Percentiles rank a stretch among this genome's conserved stretches.
These are phyloP conservation scores for Saprolegnia diclina DNA, from an alignment of 352 stramenopile species.

Conservation along the genomic window DNA sequence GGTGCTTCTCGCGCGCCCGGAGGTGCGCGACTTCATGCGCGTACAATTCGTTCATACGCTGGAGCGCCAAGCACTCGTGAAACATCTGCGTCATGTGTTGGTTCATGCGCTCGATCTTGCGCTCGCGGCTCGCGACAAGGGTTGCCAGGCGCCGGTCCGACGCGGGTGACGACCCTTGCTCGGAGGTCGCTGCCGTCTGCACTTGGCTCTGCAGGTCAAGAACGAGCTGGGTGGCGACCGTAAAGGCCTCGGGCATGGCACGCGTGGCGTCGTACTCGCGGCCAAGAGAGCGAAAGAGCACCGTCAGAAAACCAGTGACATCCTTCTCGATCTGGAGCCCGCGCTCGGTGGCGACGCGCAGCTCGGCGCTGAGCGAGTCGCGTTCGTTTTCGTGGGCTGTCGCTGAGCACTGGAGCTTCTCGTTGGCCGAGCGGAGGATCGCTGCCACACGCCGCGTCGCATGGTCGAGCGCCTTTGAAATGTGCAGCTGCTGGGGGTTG, in stretches of 20 bases:
- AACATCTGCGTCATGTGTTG: constrained; percentile 82
- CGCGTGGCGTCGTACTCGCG: not conserved
- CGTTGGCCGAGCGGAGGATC: no score
- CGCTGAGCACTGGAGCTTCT: not conserved
- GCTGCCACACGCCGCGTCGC: no score
- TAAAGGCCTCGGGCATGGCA: not conserved
- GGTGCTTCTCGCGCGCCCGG: constrained; percentile 10
- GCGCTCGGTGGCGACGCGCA: not conserved
- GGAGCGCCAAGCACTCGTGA: constrained; percentile 63
- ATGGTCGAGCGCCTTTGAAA: no score
- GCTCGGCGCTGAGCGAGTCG: not conserved
- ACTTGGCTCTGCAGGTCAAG: not conserved
- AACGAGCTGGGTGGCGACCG: not conserved
- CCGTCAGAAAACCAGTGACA: not conserved
- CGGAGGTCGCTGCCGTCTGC: not conserved
- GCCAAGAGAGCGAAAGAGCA: not conserved
- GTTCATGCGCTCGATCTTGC: constrained; percentile 79
- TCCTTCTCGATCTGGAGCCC: constrained; percentile 8
- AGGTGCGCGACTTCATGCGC: constrained; percentile 12
- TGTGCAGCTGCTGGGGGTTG: no score
- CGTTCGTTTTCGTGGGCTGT: not conserved
- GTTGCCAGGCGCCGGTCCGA: not conserved
- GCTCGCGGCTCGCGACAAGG: constrained; percentile 28
- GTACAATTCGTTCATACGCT: constrained; percentile 68
- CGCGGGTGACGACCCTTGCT: not conserved